Conservation (phyloP, 225 moss, liverwort and hornwort genomes). For the Lunularia cruciata region DNA sequence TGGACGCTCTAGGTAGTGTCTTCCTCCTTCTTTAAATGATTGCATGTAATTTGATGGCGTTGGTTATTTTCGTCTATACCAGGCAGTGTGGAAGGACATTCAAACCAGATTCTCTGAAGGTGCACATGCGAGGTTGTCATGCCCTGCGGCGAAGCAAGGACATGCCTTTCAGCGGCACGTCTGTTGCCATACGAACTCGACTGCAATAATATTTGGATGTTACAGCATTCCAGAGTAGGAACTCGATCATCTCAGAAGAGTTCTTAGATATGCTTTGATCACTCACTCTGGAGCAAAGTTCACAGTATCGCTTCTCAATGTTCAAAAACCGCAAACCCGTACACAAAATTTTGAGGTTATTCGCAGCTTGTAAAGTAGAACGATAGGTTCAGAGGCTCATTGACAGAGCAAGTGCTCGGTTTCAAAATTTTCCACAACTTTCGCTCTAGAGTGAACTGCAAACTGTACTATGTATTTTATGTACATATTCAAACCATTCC, state of each 20-base stretch:
- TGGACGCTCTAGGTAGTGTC: background rate
- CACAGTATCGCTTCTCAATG: slow-evolving; percentile 7
- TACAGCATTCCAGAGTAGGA: slow-evolving; percentile 10
- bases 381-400: slow-evolving; percentile 21
- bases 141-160: slow-evolving; percentile 32
- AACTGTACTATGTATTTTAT: slow-evolving; percentile 27
- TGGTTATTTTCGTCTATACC: slow-evolving; percentile 19
- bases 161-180: slow-evolving; percentile 22
- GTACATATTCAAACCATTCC: slow-evolving; percentile 21
- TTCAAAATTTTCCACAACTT: slow-evolving; percentile 16
- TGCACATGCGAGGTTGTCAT: slow-evolving; percentile 81
- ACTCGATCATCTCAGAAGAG: slow-evolving; percentile 3
- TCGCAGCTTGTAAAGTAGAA: slow-evolving; percentile 27
- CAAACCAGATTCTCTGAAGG: slow-evolving; percentile 85
- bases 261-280: background rate
- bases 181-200: slow-evolving; percentile 20
- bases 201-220: slow-evolving; percentile 25
- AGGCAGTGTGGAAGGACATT: slow-evolving; percentile 80
- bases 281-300: slow-evolving; percentile 16
- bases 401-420: slow-evolving; percentile 11
- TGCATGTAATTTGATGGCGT: background rate
- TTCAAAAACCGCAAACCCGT: slow-evolving; percentile 9
- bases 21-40: background rate
- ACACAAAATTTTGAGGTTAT: slow-evolving; percentile 26
- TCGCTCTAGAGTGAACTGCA: slow-evolving; percentile 22